Evolutionary conservation across 1,284 basidiomycete genomes (phyloP), one percentile per base, ranked within the genome.

Genomic region (Sanguinoderma infundibulare): DNA sequence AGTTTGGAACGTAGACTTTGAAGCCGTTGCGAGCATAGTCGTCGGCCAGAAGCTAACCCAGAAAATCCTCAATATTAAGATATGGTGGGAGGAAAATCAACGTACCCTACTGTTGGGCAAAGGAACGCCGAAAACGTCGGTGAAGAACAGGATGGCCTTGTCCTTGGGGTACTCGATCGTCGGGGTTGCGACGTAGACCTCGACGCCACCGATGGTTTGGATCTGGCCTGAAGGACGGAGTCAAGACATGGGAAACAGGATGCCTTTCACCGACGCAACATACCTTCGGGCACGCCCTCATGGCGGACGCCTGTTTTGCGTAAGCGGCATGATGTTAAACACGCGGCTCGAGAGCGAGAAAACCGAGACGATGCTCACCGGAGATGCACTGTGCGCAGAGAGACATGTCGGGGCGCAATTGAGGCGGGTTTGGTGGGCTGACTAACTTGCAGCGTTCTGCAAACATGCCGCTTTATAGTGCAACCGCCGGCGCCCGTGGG

Each of bases 11-110:
- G 57, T 81, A 75, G 39, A 79, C 78, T 66, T 80, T 78, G 73
- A 80, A 81, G 32, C 83, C 84, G 67, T 83, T 80, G 39, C 75
- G 76, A n/a, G 85, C 84, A 69, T 79, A 86, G 66, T 81, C 81
- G 67, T 86, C 84, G 32, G 79, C 81, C 53, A 79, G 69, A 17
- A 79, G 71, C 77, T 78, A 60, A 12, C 36, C 22, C 32, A 49
- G 47, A 59, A 32, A 26, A n/a, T 15, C 15, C 28, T 30, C n/a
- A 38, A 30, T 20, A 53, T 26, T n/a, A 7, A 49, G 22, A n/a
- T 17, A 42, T 34, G 26, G 12, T 12, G 28, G 28, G n/a, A 30
- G 38, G 38, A 20, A 39, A 46, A 30, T 10, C 28, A 14, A 7
- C 2, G 50, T 30, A 79, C 79, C 67, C 74, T 69, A 68, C 75